These are phyloP conservation scores for Gonium pectorale DNA, from an alignment of 139 green algal genomes.

Conservation along the genomic window DNA sequence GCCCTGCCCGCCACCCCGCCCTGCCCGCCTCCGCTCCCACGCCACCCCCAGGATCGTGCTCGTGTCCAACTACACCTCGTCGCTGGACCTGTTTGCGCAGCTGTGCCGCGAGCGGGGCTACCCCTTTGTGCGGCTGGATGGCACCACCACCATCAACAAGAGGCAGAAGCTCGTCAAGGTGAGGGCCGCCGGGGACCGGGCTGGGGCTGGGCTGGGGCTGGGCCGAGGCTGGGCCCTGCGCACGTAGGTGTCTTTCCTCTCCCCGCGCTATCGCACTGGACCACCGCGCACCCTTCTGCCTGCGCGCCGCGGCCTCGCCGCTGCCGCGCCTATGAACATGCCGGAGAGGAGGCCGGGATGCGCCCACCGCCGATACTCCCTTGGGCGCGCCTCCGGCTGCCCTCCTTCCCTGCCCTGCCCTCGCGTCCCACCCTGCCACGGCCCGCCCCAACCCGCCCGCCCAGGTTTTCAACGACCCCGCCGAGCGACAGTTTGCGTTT, in stretches of 20 bases:
- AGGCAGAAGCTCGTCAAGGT: conserved; percentile 94
- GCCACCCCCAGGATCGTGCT: conserved; percentile 76
- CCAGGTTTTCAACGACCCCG: conserved; percentile 68
- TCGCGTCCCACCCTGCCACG: not conserved
- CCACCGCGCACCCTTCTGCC: no score
- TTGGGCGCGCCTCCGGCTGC: not conserved
- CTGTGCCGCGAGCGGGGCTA: conserved; percentile 92
- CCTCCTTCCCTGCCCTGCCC: not conserved
- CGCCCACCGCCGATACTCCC: no score
- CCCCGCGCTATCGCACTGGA: no score
- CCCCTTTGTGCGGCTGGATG: conserved; percentile 92
- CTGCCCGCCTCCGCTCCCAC: not conserved
- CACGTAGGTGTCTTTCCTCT: no score
- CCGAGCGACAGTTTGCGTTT: conserved; percentile 94
- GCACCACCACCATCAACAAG: conserved; percentile 92
- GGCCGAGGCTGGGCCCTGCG: no score
- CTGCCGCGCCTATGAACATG: no score
- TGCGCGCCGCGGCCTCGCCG: no score
- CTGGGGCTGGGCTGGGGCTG: no score
- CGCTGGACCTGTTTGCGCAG: conserved; percentile 88
- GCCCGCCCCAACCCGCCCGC: not conserved
- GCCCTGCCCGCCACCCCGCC: no score
- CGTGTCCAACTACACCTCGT: conserved; percentile 93
- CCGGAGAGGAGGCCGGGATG: no score
- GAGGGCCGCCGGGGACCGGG: not conserved